These are phyloP conservation scores for Yamadazyma sp. DNA, from an alignment of 805 yeast genomes.

Conservation along the genomic window DNA sequence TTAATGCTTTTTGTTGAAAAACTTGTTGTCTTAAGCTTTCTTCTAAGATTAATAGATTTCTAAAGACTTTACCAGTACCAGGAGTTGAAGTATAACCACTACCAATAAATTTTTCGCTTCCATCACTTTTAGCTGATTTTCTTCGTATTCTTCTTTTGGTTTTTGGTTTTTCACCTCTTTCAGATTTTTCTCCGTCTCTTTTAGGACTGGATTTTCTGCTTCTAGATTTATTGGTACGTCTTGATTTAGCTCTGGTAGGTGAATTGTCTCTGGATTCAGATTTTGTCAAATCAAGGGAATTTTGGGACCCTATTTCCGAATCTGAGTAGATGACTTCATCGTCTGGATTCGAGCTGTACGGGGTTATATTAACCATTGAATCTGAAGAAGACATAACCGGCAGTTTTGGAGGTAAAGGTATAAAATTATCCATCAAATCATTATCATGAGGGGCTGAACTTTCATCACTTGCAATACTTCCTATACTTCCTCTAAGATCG, in stretches of 20 bases:
- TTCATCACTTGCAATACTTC: too few relatives aligned
- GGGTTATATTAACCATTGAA: conserved; percentile 21
- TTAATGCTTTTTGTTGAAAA: conserved; percentile 61
- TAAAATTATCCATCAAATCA: conserved; percentile 6
- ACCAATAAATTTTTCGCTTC: conserved; percentile 21
- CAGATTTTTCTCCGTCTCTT: conserved; percentile 10
- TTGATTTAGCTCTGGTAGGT: conserved; percentile 7
- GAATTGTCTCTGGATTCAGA: conserved; percentile 5
- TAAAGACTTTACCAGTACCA: conserved; percentile 69
- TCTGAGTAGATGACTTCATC: conserved; percentile 37
- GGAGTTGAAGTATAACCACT: conserved; percentile 34
- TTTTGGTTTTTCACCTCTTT: conserved; percentile 13
- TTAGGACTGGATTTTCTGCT: conserved; percentile 5
- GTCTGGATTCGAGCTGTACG: conserved; percentile 15
- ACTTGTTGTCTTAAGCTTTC: conserved; percentile 83
- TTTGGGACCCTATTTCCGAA: conserved; percentile 33
- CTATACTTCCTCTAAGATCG: too few relatives aligned
- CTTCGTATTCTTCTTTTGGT: conserved; percentile 23
- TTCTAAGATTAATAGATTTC: conserved; percentile 80
- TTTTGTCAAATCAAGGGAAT: conserved; percentile 21
- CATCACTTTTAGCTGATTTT: conserved; percentile 20
- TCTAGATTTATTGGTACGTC: conserved; percentile 6
- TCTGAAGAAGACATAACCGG: conserved; percentile 19
- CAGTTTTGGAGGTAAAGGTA: conserved; percentile 18
- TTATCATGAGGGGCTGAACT: too few relatives aligned